Evolutionary conservation across 2,329 filamentous ascomycete species (phyloP).

Genomic region (Chrysoporthe austroafricana): DNA sequence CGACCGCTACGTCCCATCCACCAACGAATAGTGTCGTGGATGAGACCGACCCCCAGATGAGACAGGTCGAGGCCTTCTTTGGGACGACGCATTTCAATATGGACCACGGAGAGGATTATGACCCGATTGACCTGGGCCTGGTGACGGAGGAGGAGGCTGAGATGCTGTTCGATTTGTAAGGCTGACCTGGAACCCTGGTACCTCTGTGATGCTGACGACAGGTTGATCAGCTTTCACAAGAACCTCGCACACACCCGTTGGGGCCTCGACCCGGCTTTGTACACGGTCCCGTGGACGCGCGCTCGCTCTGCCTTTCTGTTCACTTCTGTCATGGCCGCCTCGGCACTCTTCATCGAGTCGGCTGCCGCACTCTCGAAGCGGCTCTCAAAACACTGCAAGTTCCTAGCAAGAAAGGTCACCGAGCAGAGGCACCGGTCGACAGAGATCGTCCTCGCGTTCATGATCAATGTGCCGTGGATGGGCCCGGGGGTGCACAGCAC

Average conservation of each 20-base stretch:
- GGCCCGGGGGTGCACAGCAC: constrained; percentile 68
- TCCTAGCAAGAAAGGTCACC: constrained; percentile 65
- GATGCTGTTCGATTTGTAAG: constrained; percentile 67
- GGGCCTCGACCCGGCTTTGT: constrained; percentile 71
- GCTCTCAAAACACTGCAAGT: constrained; percentile 65
- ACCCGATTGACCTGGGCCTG: constrained; percentile 72
- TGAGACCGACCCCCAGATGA: constrained; percentile 43
- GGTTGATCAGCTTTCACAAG: constrained; percentile 62
- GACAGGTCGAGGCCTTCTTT: constrained; percentile 67
- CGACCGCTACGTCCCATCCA: constrained; percentile 24
- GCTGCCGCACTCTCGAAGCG: constrained; percentile 67
- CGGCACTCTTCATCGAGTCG: constrained; percentile 68
- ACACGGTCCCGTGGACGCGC: constrained; percentile 68
- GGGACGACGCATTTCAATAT: constrained; percentile 65
- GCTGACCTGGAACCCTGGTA: constrained; percentile 12
- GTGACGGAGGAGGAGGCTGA: constrained; percentile 68
- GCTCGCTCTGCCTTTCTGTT: constrained; percentile 71
- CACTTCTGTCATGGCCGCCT: constrained; percentile 71
- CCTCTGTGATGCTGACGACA: not conserved
- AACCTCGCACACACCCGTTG: constrained; percentile 74
- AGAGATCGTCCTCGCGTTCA: constrained; percentile 74
- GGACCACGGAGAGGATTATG: constrained; percentile 66
- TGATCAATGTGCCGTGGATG: constrained; percentile 80
- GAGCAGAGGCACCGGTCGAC: constrained; percentile 67
- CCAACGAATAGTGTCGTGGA: constrained; percentile 30